Percentiles rank a stretch among this genome's conserved stretches.
phyloP scores from a whole-genome alignment of 371 early-diverging fungal genomes.

The Blastocladiella emersonii region DNA sequence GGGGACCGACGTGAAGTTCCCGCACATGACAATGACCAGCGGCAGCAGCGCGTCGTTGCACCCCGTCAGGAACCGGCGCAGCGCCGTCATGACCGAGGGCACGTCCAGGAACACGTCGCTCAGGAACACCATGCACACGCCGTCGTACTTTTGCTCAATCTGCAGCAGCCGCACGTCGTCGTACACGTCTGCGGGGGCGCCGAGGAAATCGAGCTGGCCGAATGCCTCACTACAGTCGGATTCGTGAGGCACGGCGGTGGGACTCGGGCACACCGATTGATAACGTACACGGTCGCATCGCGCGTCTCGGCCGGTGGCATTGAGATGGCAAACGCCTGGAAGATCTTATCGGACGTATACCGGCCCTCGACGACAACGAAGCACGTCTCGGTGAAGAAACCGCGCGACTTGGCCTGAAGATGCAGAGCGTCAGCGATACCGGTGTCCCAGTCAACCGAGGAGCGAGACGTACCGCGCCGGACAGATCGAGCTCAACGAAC shows the following conservation, averaged over 20 bases:
- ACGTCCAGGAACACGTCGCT: constrained; percentile 79
- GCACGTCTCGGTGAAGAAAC: constrained; percentile 65
- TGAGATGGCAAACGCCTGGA: constrained; percentile 49
- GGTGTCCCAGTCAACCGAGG: not conserved
- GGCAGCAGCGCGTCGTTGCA: constrained; percentile 47
- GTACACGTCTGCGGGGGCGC: constrained; percentile 29
- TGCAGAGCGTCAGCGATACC: not conserved
- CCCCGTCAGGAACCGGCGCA: constrained; percentile 52
- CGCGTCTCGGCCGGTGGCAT: constrained; percentile 65
- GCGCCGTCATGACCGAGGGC: constrained; percentile 49
- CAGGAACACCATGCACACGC: constrained; percentile 55
- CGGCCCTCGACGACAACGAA: constrained; percentile 72
- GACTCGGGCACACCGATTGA: constrained; percentile 11
- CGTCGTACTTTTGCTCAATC: constrained; percentile 32
- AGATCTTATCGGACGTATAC: constrained; percentile 51
- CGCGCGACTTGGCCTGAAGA: constrained; percentile 30
- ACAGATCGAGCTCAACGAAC: constrained; percentile 50
- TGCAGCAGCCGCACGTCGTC: constrained; percentile 26
- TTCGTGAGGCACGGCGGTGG: no score
- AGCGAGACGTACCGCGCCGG: constrained; percentile 4
- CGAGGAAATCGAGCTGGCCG: constrained; percentile 41
- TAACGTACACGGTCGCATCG: constrained; percentile 37
- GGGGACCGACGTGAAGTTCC: constrained; percentile 43
- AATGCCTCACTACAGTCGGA: constrained; percentile 20
- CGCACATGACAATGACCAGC: constrained; percentile 68